Percentiles rank a stretch among this genome's conserved stretches.
Conservation (phyloP, 1,284 basidiomycete genomes). For the Sporisorium scitamineum region DNA sequence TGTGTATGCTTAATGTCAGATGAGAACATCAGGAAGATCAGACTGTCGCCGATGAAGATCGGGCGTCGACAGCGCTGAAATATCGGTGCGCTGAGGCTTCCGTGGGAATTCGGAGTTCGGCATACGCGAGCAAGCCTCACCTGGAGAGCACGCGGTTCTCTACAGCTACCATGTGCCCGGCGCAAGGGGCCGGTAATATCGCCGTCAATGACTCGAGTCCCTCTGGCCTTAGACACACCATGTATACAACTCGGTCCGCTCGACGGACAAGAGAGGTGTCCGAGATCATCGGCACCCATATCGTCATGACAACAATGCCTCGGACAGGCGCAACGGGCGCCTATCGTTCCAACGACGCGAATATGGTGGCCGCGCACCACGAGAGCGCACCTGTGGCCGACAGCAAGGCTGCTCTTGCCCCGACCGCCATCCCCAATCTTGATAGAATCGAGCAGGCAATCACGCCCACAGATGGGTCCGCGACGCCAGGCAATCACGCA, state of each 20-base stretch:
- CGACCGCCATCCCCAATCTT: background rate
- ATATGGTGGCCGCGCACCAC: background rate
- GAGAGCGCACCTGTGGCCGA: background rate
- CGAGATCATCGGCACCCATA: background rate
- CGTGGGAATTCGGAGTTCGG: background rate
- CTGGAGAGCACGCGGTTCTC: background rate
- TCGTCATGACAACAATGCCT: background rate
- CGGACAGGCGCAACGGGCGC: background rate
- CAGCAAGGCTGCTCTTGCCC: background rate
- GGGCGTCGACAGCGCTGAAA: background rate
- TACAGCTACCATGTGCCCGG: background rate
- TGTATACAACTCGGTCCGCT: background rate
- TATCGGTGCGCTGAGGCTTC: background rate
- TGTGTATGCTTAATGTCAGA: background rate
- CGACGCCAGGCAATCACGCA: background rate
- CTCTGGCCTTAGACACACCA: background rate
- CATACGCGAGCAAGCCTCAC: background rate
- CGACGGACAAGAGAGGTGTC: background rate
- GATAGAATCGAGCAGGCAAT: conserved; percentile 10
- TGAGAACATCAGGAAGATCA: background rate
- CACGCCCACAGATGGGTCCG: background rate
- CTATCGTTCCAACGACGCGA: conserved; percentile 9
- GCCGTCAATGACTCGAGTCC: conserved; percentile 1
- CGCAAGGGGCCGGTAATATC: too few relatives aligned
- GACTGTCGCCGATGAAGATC: background rate